Conservation (phyloP, 441 rosid species). For the Populus trichocarpa region DNA sequence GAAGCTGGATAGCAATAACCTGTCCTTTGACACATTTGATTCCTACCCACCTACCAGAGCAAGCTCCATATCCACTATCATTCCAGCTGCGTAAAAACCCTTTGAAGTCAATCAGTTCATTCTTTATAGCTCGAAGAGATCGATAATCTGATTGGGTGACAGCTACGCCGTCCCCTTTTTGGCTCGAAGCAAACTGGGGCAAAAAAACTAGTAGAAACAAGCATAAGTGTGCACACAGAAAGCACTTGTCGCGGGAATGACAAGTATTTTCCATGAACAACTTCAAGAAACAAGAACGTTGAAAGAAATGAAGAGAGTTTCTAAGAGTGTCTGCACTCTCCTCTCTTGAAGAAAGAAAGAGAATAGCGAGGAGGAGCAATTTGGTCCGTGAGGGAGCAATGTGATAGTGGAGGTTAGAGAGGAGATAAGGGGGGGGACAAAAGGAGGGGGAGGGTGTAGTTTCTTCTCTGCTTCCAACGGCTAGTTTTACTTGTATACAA, state of each 20-base stretch:
- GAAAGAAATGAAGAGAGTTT: not conserved
- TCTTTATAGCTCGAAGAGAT: constrained; percentile 60
- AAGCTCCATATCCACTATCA: constrained; percentile 60
- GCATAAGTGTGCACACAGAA: constrained; percentile 21
- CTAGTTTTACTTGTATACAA: constrained; percentile 29
- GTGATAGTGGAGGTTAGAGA: not conserved
- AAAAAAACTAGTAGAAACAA: constrained; percentile 24
- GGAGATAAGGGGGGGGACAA: constrained; percentile 10
- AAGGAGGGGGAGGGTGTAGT: constrained; percentile 1
- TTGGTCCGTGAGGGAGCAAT: constrained; percentile 1
- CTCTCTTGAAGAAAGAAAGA: not conserved
- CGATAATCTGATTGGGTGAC: constrained; percentile 73
- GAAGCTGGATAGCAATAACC: constrained; percentile 76
- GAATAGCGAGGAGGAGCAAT: not conserved
- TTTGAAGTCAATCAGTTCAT: constrained; percentile 56
- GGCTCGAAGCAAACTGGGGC: constrained; percentile 31
- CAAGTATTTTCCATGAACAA: constrained; percentile 35
- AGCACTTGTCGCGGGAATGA: constrained; percentile 10
- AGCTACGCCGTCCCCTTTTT: constrained; percentile 63
- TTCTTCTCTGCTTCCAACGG: constrained; percentile 26
- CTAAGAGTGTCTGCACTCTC: not conserved
- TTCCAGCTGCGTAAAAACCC: constrained; percentile 80
- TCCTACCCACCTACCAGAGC: constrained; percentile 85
- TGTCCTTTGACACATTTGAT: constrained; percentile 83
- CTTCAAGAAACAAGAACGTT: not conserved